phyloP scores from a whole-genome alignment of 2,329 filamentous ascomycete species.

The Eurotiales sp. region DNA sequence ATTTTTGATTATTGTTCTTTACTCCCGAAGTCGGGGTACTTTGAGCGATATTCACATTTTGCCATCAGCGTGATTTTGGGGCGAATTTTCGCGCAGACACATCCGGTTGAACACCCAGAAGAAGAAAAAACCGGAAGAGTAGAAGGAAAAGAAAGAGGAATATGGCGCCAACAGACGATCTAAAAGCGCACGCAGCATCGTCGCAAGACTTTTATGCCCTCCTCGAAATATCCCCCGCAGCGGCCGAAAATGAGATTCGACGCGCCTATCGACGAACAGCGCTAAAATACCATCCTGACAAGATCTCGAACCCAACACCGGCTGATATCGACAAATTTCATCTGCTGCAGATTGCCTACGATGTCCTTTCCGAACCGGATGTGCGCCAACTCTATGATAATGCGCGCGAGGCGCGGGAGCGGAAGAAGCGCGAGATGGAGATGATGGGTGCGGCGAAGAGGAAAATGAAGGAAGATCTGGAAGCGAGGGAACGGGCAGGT shows the following conservation, averaged over 20 bases:
- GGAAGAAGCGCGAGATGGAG: slow-evolving; percentile 67
- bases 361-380: slow-evolving; percentile 69
- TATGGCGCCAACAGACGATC: slow-evolving; percentile 40
- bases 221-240: slow-evolving; percentile 62
- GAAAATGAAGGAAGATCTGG: slow-evolving; percentile 81
- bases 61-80: not conserved
- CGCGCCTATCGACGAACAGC: slow-evolving; percentile 81
- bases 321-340: slow-evolving; percentile 78
- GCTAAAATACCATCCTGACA: slow-evolving; percentile 92
- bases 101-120: not conserved
- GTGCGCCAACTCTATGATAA: slow-evolving; percentile 75
- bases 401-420: slow-evolving; percentile 65
- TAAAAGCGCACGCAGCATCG: slow-evolving; percentile 57
- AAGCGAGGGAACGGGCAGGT: slow-evolving; percentile 64
- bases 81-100: not conserved
- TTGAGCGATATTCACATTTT: not conserved
- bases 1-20: not conserved
- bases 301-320: slow-evolving; percentile 65
- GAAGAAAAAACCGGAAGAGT: not conserved
- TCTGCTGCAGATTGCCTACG: slow-evolving; percentile 77
- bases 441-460: slow-evolving; percentile 69
- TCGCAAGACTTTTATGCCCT: slow-evolving; percentile 74
- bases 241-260: slow-evolving; percentile 69
- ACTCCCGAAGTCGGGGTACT: not conserved
- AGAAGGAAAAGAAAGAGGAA: not conserved